A percentile compares a stretch with the other conserved stretches of the same genome.
Evolutionary conservation across 805 yeast species (phyloP).

Genomic region (Saturnispora silvae): DNA sequence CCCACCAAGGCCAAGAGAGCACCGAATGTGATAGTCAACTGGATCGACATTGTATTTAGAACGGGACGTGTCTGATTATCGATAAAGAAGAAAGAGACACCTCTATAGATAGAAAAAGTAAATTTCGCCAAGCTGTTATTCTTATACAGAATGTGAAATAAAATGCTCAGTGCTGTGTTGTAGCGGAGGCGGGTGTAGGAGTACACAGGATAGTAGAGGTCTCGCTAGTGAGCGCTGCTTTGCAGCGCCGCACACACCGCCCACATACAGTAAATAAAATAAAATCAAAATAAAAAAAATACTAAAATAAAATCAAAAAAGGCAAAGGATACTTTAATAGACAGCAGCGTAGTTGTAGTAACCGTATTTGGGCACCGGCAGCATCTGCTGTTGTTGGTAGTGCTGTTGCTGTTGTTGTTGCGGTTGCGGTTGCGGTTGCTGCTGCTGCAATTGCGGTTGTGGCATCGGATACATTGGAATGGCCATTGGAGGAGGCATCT

Average conservation of each 20-base stretch:
- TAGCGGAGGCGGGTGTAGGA: too few relatives aligned
- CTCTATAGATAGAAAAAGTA: neutral
- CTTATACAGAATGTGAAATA: too few relatives aligned
- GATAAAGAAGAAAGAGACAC: neutral
- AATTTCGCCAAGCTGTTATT: too few relatives aligned
- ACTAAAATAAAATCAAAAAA: neutral
- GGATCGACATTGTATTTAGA: slow-evolving; percentile 20
- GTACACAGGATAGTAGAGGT: too few relatives aligned
- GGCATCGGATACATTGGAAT: neutral
- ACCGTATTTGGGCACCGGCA: neutral
- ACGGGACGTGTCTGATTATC: neutral
- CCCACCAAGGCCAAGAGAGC: slow-evolving; percentile 36
- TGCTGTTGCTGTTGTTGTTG: neutral
- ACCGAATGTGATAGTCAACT: slow-evolving; percentile 29
- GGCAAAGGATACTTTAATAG: neutral
- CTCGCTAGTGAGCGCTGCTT: too few relatives aligned
- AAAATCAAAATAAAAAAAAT: neutral
- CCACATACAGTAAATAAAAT: neutral
- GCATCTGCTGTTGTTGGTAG: neutral
- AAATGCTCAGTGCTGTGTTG: too few relatives aligned
- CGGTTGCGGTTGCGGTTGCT: neutral
- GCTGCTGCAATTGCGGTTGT: neutral
- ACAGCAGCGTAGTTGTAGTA: slow-evolving; percentile 7
- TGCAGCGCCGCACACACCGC: too few relatives aligned
- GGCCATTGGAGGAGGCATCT: too few relatives aligned